Base-by-base conservation (phyloP, 306 rosid genomes). In the Malus sieversii region DNA sequence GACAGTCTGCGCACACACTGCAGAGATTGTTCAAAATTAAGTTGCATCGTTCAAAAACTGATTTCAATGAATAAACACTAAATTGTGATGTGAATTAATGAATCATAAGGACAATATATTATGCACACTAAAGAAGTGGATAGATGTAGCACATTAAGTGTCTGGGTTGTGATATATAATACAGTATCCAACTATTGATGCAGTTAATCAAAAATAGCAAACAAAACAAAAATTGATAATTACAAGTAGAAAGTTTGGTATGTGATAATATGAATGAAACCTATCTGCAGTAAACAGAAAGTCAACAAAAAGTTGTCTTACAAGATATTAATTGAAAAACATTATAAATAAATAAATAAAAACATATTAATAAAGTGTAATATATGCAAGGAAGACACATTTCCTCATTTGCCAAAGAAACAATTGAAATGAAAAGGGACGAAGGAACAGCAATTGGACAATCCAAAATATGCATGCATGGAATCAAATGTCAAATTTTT, bases 1-100 rank as follows among this genome's bases (percentile, higher is more conserved):
- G 99, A 89, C 99, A 95, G 83, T 95, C 99, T 27, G 99, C 97
- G 62, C 99, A 95, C 61, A 92, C 93, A 64, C 98, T 95, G 92
- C 82, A 85, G 66, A 48, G 64, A 77, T 72, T 51, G 60, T 58
- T 27, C 72, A 62, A 72, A 53, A 76, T 27, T 61, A 60, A 77
- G 79, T 73, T 48, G 79, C 32, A 20, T 42, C 46, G 14, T 74
- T 25, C 70, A 69, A 64, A 67, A 4, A 8, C n/a, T 32, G 38
- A 73, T 53, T 48, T 44, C 62, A 29, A 67, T 14, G 44, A 62
- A 61, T 16, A 59, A 12, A 33, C 29, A 19, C 70, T 35, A 25
- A 18, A 40, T 23, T 58, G 23, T 40, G 40, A 18, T 16, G 27
- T 5, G 32, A 59, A 73, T 55, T 19, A 59, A 58, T 60, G 42